Evolutionary conservation across 352 stramenopile genomes (phyloP).

Genomic region (Aphanomyces cochlioides): DNA sequence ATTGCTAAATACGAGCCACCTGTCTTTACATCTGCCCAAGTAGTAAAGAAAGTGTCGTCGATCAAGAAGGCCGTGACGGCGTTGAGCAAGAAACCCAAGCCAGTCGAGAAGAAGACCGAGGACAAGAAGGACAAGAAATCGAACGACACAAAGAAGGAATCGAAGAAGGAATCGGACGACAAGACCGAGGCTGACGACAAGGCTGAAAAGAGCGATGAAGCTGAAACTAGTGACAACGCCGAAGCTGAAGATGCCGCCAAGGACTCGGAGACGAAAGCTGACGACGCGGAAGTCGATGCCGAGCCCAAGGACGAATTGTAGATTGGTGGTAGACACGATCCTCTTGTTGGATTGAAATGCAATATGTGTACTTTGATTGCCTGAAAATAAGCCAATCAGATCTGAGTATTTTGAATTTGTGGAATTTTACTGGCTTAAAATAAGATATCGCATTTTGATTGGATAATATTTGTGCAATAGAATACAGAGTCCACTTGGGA

Average conservation of each 20-base stretch:
- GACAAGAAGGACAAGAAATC: slow-evolving; percentile 30
- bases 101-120: slow-evolving; percentile 45
- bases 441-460: no score
- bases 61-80: slow-evolving; percentile 79
- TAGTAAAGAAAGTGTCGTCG: slow-evolving; percentile 79
- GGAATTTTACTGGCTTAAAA: no score
- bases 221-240: slow-evolving; percentile 31
- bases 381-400: slow-evolving; percentile 30
- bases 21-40: slow-evolving; percentile 81
- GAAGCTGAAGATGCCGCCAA: slow-evolving; percentile 5
- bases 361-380: slow-evolving; percentile 1
- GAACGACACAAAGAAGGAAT: slow-evolving; percentile 32
- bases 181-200: slow-evolving; percentile 32
- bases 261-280: slow-evolving; percentile 30
- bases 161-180: not conserved
- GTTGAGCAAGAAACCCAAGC: slow-evolving; percentile 76
- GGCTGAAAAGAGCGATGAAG: slow-evolving; percentile 21
- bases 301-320: slow-evolving; percentile 30
- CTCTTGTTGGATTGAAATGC: no score
- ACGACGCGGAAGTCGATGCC: slow-evolving; percentile 2
- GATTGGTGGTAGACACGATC: no score
- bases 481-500: not conserved
- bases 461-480: not conserved
- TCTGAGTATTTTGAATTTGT: not conserved
- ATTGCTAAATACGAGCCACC: slow-evolving; percentile 67